Conservation (phyloP, 2,329 filamentous ascomycete species). For the Fusarium sp. region DNA sequence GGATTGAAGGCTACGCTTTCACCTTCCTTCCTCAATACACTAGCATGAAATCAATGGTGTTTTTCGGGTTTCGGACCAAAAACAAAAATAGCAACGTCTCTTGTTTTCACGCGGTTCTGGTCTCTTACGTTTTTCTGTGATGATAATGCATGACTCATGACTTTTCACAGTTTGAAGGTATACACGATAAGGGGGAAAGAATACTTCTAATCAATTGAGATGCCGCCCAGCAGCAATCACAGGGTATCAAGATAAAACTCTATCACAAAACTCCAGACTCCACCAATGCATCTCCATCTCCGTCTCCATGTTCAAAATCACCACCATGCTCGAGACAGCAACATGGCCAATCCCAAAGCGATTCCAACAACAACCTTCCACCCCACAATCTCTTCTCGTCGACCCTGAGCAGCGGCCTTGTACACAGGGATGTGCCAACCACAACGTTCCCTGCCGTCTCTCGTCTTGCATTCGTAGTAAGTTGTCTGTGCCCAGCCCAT, state of each 20-base stretch:
- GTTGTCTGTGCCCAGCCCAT: slow-evolving; percentile 50
- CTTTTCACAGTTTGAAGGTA: not conserved
- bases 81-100: slow-evolving; percentile 45
- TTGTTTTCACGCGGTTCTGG: slow-evolving; percentile 16
- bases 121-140: not conserved
- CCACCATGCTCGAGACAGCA: slow-evolving; percentile 18
- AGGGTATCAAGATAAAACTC: slow-evolving; percentile 33
- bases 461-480: slow-evolving; percentile 50
- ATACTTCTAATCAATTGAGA: slow-evolving; percentile 4
- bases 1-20: slow-evolving; percentile 43
- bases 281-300: slow-evolving; percentile 7
- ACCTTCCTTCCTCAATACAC: slow-evolving; percentile 51
- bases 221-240: slow-evolving; percentile 31
- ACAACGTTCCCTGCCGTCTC: slow-evolving; percentile 47
- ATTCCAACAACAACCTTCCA: slow-evolving; percentile 30
- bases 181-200: not conserved
- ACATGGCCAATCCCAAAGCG: slow-evolving; percentile 19
- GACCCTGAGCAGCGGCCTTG: slow-evolving; percentile 41
- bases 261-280: slow-evolving; percentile 35
- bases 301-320: not conserved
- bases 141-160: slow-evolving; percentile 22
- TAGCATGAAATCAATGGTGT: slow-evolving; percentile 58
- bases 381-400: slow-evolving; percentile 37
- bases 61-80: slow-evolving; percentile 53
- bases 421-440: slow-evolving; percentile 52